phyloP scores from a whole-genome alignment of 306 rosid species.

The Begonia peltatifolia region DNA sequence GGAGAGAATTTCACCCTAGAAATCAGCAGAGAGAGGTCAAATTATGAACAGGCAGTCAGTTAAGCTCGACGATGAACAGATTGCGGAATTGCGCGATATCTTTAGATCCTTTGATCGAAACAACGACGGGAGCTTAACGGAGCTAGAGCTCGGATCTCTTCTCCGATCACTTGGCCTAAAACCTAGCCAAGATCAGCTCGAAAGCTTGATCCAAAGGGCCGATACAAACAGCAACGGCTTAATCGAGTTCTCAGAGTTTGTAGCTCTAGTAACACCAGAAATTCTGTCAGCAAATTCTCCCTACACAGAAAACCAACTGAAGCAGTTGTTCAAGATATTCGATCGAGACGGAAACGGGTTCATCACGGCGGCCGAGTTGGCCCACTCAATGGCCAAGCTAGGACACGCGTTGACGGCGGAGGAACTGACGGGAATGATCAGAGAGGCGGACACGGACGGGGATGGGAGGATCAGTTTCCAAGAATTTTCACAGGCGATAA shows the following conservation, averaged over 20 bases:
- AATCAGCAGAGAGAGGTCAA: too few species aligned
- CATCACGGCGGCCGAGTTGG: conserved; percentile 84
- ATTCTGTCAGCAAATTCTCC: neutral
- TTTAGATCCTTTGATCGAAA: conserved; percentile 72
- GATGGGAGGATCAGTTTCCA: conserved; percentile 69
- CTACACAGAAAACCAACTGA: conserved; percentile 38
- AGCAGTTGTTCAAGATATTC: conserved; percentile 50
- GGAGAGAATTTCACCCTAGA: too few species aligned
- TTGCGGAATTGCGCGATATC: conserved; percentile 38
- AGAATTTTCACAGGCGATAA: conserved; percentile 62
- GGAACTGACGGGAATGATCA: conserved; percentile 84
- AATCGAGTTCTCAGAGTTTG: conserved; percentile 78
- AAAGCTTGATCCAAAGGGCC: conserved; percentile 33
- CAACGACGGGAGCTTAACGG: conserved; percentile 73
- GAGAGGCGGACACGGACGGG: conserved; percentile 78
- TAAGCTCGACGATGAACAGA: conserved; percentile 23
- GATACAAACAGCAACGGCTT: conserved; percentile 64
- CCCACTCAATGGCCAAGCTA: conserved; percentile 80
- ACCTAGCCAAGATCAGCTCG: conserved; percentile 59
- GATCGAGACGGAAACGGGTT: conserved; percentile 83
- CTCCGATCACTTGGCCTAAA: conserved; percentile 64
- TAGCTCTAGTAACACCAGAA: conserved; percentile 39
- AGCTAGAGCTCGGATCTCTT: conserved; percentile 70
- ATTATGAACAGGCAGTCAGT: too few species aligned
- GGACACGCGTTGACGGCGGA: conserved; percentile 80